Base-by-base conservation (phyloP, 2,329 filamentous ascomycete genomes). In the Claviceps sorghi region DNA sequence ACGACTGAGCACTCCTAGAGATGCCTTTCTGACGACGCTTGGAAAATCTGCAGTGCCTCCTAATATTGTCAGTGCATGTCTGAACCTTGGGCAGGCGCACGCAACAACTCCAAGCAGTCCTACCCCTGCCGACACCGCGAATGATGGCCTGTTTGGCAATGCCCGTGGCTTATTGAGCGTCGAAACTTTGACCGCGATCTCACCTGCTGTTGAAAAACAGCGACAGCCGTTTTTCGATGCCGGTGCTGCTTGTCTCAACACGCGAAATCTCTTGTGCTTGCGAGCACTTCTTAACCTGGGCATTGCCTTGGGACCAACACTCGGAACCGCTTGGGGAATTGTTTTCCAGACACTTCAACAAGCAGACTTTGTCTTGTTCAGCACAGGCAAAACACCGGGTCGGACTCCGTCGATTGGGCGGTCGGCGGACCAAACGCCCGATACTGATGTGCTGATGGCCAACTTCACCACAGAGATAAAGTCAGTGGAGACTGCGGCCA, bases 261-360 rank as follows among this genome's bases (percentile, higher is more conserved):
- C 89, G 2, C 79, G 93, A 8, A 97, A 98, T 62, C 72, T 98
- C 4, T 73, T 97, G 1, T 98, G 93, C 60, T 72, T 98, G 44
- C 77, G 94, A 61, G 93, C 93, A 32, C 74, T 98, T 17, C 71
- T 98, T n/a, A 98, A 98, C 59, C 71, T 98, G 3, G 93, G 93
- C 2, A 98, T 97, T 61, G 93, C 93, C 2, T 71, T 98, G 1
- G 93, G 93, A 0, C 89, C 93, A 3, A 95, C 88, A 0, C 74
- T 98, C 1, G 83, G 86, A 38, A 75, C 78, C 15, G 86, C 91
- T 1, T 98, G 94, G 87, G 83, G 82, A 1, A 97, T 98, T 53
- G 75, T 98, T 17, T 76, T 98, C 1, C 90, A 95, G 61, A 95
- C 90, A 0, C 71, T 98, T 8, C 89, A 96, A 61, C 88, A 96